Percentiles rank a stretch among this genome's conserved stretches.
Evolutionary conservation across 306 rosid species (phyloP).

Genomic region (Ammopiptanthus mongolicus): DNA sequence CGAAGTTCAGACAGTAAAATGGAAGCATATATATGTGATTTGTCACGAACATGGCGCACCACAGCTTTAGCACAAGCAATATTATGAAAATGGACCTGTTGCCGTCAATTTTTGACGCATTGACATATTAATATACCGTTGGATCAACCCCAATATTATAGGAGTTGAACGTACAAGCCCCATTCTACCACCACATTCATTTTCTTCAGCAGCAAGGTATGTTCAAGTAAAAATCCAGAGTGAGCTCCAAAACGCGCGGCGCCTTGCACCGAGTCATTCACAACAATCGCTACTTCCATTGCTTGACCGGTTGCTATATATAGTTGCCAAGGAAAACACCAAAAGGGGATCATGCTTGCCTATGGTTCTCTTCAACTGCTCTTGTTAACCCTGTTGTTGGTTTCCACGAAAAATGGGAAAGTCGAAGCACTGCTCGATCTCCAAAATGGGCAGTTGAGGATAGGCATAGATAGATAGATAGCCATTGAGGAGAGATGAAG

Average conservation of each 20-base stretch:
- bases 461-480: constrained; percentile 18
- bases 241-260: constrained; percentile 50
- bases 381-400: constrained; percentile 31
- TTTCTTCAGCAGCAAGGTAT: constrained; percentile 57
- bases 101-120: no score
- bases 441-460: constrained; percentile 17
- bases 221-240: constrained; percentile 51
- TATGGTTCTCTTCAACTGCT: constrained; percentile 30
- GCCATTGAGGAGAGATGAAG: constrained; percentile 20
- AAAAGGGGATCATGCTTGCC: neutral
- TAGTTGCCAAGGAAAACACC: constrained; percentile 2
- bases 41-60: constrained; percentile 62
- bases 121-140: no score
- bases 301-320: neutral
- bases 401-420: constrained; percentile 33
- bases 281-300: neutral
- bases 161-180: constrained; percentile 78
- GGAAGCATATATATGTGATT: constrained; percentile 43
- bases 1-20: constrained; percentile 53
- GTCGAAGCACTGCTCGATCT: neutral
- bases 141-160: no score
- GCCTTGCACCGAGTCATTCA: constrained; percentile 28
- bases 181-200: constrained; percentile 58
- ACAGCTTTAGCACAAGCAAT: constrained; percentile 88
- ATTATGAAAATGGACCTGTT: no score